These are phyloP conservation scores for Ustilago nuda DNA, from an alignment of 1,284 basidiomycete species.

Conservation along the genomic window DNA sequence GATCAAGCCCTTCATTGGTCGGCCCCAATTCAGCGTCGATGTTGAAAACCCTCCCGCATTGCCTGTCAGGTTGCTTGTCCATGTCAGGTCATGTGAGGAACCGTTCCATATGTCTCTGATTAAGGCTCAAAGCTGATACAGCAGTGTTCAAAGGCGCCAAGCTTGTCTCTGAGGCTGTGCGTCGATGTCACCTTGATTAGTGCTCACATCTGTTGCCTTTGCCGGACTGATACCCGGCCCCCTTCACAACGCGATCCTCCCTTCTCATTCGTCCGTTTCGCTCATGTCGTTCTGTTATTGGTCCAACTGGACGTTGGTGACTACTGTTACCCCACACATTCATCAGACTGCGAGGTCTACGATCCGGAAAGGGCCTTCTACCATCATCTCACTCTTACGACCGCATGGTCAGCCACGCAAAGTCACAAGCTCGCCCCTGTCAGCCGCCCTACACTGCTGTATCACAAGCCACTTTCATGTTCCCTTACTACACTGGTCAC, in stretches of 20 bases:
- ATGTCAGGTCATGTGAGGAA: background rate
- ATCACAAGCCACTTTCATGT: background rate
- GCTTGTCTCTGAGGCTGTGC: constrained; percentile 6
- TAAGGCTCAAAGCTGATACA: background rate
- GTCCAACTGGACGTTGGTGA: background rate
- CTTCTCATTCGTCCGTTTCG: background rate
- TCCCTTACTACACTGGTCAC: background rate
- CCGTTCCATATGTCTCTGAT: background rate
- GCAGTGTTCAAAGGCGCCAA: background rate
- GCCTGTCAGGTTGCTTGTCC: background rate
- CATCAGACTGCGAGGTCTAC: background rate
- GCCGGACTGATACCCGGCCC: constrained; percentile 29
- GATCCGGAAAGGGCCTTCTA: background rate
- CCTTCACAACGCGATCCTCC: background rate
- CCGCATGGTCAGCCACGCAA: background rate
- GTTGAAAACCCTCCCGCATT: background rate
- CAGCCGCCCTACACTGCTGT: background rate
- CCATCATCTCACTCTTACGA: background rate
- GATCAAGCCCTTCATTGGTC: background rate
- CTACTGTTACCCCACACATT: background rate
- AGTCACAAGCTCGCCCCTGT: background rate
- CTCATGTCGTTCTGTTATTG: background rate
- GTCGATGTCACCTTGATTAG: constrained; percentile 3
- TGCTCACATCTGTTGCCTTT: constrained; percentile 12
- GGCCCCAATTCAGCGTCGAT: background rate